Evolutionary conservation across 73 alveolate species (phyloP).

Genomic region (Blepharisma japonicum): DNA sequence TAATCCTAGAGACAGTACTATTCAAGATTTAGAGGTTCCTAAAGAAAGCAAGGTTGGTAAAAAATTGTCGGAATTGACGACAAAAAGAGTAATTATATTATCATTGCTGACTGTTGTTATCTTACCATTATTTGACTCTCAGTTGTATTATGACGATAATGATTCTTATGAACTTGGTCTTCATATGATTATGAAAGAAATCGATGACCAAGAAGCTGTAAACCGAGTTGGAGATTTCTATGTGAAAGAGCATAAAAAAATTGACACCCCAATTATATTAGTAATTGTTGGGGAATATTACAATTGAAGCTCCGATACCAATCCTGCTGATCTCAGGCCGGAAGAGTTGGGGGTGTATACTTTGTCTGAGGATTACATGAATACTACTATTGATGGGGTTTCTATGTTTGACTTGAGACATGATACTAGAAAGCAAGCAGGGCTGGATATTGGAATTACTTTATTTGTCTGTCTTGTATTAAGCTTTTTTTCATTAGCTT

Average conservation of each 20-base stretch:
- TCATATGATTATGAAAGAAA: not conserved
- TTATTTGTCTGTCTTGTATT: conserved; percentile 45
- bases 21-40: conserved; percentile 15
- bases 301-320: not conserved
- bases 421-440: conserved; percentile 11
- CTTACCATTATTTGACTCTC: conserved; percentile 43
- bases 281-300: not conserved
- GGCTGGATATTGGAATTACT: conserved; percentile 42
- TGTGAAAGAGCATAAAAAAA: not conserved
- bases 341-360: not conserved
- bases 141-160: conserved; percentile 40
- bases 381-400: not conserved
- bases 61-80: conserved; percentile 68
- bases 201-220: not conserved
- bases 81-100: conserved; percentile 73
- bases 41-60: conserved; percentile 79
- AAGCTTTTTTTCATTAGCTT: conserved; percentile 37
- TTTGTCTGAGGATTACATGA: not conserved
- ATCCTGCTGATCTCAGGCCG: not conserved
- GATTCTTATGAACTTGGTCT: conserved; percentile 41
- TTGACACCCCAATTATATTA: not conserved
- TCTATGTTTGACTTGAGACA: not conserved
- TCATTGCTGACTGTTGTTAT: conserved; percentile 60
- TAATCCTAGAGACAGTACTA: too few relatives aligned
- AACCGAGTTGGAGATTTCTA: not conserved